Evolutionary conservation across 139 green algal species (phyloP).

Genomic region (Chlamydomonas incerta): DNA sequence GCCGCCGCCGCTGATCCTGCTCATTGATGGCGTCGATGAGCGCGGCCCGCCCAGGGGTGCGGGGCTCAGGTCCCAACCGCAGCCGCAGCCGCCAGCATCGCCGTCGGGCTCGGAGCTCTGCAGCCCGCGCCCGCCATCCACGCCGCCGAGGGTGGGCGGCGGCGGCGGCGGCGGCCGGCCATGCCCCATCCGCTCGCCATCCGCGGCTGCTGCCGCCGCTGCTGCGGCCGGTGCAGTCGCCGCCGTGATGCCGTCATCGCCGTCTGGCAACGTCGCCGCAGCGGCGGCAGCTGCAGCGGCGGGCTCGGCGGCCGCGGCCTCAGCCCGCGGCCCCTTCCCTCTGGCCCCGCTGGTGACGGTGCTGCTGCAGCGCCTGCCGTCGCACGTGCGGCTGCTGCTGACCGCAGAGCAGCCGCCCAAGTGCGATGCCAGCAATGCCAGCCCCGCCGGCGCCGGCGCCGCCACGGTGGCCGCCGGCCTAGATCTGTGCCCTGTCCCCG

Average conservation of each 20-base stretch:
- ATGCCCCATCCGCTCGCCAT: no score
- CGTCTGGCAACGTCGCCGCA: no score
- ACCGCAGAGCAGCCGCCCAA: neutral
- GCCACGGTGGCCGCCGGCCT: no score
- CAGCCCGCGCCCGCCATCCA: neutral
- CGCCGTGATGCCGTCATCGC: no score
- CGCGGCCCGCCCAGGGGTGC: neutral
- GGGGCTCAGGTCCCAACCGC: no score
- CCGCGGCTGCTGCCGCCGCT: no score
- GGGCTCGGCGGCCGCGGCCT: neutral
- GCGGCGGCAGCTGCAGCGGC: neutral
- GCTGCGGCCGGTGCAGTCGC: no score
- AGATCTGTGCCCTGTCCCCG: no score
- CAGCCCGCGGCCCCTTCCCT: neutral
- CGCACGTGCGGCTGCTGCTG: neutral
- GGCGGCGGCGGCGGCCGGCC: no score
- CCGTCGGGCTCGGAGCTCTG: neutral
- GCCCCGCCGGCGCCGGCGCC: neutral
- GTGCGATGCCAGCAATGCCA: no score
- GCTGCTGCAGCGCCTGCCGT: neutral
- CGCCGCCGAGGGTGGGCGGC: no score
- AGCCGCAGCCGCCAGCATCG: neutral
- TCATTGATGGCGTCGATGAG: conserved; percentile 1
- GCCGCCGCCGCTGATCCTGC: neutral
- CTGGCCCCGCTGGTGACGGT: neutral